Conservation (phyloP, 2,329 filamentous ascomycete genomes). For the Xylariaceae sp. region DNA sequence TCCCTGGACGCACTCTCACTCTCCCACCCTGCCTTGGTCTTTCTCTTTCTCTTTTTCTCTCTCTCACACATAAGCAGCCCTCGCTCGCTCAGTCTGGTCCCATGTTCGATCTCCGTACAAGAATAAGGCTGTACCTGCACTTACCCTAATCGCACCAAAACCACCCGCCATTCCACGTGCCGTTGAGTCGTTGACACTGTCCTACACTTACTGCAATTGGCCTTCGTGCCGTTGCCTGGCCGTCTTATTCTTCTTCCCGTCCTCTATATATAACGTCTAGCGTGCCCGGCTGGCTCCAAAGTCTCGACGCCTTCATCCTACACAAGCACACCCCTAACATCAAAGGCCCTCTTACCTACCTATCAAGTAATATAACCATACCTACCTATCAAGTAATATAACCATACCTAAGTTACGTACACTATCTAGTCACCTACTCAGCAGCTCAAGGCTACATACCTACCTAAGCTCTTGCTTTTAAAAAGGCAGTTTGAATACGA, state of each 20-base stretch:
- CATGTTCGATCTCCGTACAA: too few species aligned
- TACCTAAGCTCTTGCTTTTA: too few species aligned
- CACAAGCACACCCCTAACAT: neutral
- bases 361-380: too few species aligned
- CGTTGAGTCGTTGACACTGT: neutral
- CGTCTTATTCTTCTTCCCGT: neutral
- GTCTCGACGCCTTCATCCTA: neutral
- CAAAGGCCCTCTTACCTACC: neutral
- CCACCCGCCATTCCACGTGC: neutral
- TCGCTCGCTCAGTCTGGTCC: neutral
- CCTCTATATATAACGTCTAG: neutral
- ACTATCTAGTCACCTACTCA: too few species aligned
- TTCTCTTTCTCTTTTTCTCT: too few species aligned
- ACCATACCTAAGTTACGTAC: too few species aligned
- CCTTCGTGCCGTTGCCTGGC: neutral
- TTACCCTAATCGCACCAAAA: neutral
- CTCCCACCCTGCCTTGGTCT: neutral
- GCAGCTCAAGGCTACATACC: too few species aligned
- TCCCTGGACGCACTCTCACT: neutral
- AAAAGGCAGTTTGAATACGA: too few species aligned
- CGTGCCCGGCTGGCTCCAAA: neutral
- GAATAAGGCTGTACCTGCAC: slow-evolving; percentile 1
- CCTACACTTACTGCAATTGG: neutral
- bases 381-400: too few species aligned
- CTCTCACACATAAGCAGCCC: neutral